Evolutionary conservation across 768 basidiomycete species (phyloP).

Genomic region (Leccinum uliginosum): DNA sequence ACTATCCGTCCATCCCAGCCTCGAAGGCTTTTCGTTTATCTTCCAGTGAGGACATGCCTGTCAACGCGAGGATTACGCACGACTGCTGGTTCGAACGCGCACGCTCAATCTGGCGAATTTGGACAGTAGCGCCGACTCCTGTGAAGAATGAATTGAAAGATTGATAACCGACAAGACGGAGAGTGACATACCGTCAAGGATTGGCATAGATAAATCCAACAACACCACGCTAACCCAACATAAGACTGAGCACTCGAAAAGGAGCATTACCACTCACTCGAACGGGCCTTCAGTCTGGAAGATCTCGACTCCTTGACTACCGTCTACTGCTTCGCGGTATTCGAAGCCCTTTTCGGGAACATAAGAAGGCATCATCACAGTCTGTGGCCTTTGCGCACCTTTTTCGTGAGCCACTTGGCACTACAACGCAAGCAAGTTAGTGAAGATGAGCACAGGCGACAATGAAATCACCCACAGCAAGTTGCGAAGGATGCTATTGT

Average conservation of each 20-base stretch:
- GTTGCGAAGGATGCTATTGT: constrained; percentile 80
- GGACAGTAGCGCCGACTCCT: constrained; percentile 80
- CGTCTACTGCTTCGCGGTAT: constrained; percentile 76
- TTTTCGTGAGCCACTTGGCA: constrained; percentile 64
- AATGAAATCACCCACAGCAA: constrained; percentile 57
- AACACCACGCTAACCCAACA: constrained; percentile 63
- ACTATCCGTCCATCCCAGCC: constrained; percentile 96
- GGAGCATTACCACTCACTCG: constrained; percentile 54
- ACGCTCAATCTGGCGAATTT: constrained; percentile 75
- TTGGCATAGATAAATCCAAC: constrained; percentile 89
- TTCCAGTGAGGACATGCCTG: constrained; percentile 90
- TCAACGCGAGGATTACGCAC: constrained; percentile 77
- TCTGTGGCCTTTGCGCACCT: constrained; percentile 26
- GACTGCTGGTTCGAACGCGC: constrained; percentile 28
- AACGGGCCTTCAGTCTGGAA: constrained; percentile 75
- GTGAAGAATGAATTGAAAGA: constrained; percentile 1
- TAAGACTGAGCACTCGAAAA: background rate
- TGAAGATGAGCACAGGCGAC: constrained; percentile 1
- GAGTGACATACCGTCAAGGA: constrained; percentile 68
- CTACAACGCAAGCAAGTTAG: constrained; percentile 26
- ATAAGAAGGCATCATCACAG: constrained; percentile 1
- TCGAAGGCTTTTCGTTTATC: constrained; percentile 90
- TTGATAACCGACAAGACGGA: background rate
- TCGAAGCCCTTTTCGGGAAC: constrained; percentile 57
- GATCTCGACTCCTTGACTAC: constrained; percentile 74